Evolutionary conservation across 176 grass and related monocot genomes (phyloP).

Genomic region (Oryza nivara): DNA sequence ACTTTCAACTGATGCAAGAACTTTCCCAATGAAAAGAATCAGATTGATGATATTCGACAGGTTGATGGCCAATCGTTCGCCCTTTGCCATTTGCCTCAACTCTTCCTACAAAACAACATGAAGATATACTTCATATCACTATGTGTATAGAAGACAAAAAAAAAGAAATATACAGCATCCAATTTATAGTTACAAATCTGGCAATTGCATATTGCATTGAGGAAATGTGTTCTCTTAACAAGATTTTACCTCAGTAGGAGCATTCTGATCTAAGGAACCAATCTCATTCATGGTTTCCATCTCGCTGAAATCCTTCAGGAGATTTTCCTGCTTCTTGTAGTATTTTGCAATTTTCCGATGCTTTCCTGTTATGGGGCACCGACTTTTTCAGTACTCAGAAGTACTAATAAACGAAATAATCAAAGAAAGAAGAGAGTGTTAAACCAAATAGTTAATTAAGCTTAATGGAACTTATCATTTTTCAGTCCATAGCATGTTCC

Average conservation of each 20-base stretch:
- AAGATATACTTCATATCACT: background rate
- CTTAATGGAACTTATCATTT: background rate
- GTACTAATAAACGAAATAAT: background rate
- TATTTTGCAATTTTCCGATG: conserved; percentile 89
- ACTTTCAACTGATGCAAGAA: conserved; percentile 62
- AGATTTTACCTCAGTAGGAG: conserved; percentile 62
- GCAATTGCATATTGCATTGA: background rate
- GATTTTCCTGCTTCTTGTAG: conserved; percentile 85
- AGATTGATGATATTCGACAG: conserved; percentile 76
- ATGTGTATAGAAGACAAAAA: background rate
- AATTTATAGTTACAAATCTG: background rate
- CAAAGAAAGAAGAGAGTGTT: background rate
- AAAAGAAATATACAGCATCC: background rate
- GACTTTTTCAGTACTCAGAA: background rate
- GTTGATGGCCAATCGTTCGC: conserved; percentile 71
- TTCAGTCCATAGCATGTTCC: background rate
- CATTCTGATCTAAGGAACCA: conserved; percentile 53
- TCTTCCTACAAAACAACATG: conserved; percentile 61
- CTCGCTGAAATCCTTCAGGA: conserved; percentile 80
- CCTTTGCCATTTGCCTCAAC: conserved; percentile 60
- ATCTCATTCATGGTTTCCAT: conserved; percentile 83
- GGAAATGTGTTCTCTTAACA: background rate
- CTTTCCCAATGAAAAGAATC: conserved; percentile 83
- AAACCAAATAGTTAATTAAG: background rate
- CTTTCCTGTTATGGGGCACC: conserved; percentile 57